Base-by-base conservation (phyloP, 2,329 filamentous ascomycete species). In the Nectriaceae sp. region DNA sequence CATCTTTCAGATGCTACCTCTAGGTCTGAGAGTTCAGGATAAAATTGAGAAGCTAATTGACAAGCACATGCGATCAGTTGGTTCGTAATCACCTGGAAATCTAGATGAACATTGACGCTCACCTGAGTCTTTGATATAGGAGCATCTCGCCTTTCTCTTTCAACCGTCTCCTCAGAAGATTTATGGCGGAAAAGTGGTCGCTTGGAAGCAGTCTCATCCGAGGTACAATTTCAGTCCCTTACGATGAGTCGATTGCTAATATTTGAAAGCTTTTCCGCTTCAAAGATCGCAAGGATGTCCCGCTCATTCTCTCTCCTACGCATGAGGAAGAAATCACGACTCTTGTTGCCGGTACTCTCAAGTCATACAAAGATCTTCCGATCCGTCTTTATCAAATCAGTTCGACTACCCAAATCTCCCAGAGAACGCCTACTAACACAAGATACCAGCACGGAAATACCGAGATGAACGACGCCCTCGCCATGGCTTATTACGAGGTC, bases 271-370 rank as follows among this genome's bases (percentile, higher is more conserved):
- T 97, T 18, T 93, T 97, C 59, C 83, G 82, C 36, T 82, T 97
- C 40, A 72, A 79, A 38, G 94, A 97, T 68, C 83, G 94, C 47
- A 94, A 88, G 68, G 82, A 88, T 5, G 75, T 80, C 1, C 77
- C 80, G 4, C 89, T 89, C 53, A 77, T 99, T 22, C 79, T 99
- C 4, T 87, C 91, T 1, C 94, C 94, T 1, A 99, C 94, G 0
- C 94, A 99, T 53, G 94, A 99, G 65, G 94, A 99, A 67, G 94
- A 99, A 65, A 94, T 99, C 58, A 99, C 94, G 0, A 75, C 79
- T 0, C 75, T 99, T 3, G 89, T 97, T 2, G 82, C 84, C 4
- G 80, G 79, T 47, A 80, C 85, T 15, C 76, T 92, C 1, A 83
- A 85, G 36, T 96, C 92, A 1, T 93, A 96, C 66, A 93, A 91